Evolutionary conservation across 1,139 yeast species (phyloP), one percentile per base, ranked within the genome.

Genomic region (Ashbya aceris): DNA sequence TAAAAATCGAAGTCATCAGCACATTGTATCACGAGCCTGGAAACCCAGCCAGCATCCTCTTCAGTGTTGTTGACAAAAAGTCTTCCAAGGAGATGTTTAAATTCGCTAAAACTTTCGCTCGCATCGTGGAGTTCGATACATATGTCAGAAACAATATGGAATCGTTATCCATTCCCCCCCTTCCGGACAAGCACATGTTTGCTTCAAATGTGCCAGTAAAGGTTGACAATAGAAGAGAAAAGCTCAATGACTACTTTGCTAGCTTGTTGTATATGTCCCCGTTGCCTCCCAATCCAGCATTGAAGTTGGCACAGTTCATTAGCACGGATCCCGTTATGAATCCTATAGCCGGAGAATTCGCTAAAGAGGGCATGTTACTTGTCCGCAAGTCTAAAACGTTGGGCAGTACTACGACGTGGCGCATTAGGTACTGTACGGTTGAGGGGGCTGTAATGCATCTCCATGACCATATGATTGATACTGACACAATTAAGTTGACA

Each of bases 81-180:
- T 64, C 79, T 1, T 69, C 66, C 27, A 78, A 78, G 51, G 85
- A 79, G 54, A 73, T 83, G 71, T 85, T 93, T 83, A 71, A 78
- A 49, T 72, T 83, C 41, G 65, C 78, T 27, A 85, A 86, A 54
- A 67, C 78, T 2, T 70, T 74, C 43, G 64, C 71, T 1, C 81
- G 80, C 51, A 61, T 85, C 26, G 49, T 64, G 7, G 68, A 70
- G 10, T 69, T 85, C 43, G 89, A 83, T 58, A 74, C 71, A 40
- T 65, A 83, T 7, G 65, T 83, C 43, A 71, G 76, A 4, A 68
- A 67, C 4, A 52, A 74, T 23, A 68, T 76, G 10, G 77, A 75
- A 45, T 65, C 75, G 32, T 78, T 75, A 51, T 73, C 82, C 13
- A 62, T 83, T 32, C 89, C 95, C 0, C 69, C 70, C n/a, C 55